Base-by-base conservation (phyloP, 345 rosid species). In the Lepidium africanum region DNA sequence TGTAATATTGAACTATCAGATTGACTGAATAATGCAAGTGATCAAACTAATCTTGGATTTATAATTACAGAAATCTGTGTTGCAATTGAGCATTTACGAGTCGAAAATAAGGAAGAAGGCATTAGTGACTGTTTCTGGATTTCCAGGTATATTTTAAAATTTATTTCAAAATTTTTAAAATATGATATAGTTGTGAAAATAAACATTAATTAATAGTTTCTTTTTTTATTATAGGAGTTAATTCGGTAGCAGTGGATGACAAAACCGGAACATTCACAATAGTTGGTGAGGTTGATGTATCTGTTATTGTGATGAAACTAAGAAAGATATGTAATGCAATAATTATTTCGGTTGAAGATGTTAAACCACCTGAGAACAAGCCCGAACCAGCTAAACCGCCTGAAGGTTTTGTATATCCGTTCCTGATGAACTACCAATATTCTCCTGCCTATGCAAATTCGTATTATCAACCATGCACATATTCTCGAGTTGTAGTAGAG, bases 191-290 rank as follows among this genome's bases (percentile, higher is more conserved):
- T 36, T 37, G 36, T 4, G 35, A 6, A 27, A 42, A 41, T 30
- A 16, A 43, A 67, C 21, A 60, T 36, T 15, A 25, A 25, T 25
- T 25, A 0, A 25, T 25, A 3, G 27, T 25, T 3, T 50, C 12
- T 49, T 0, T 9, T 23, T 4, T n/a, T 47, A 12, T 2, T 17
- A 14, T 53, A 74, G 78, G 91, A 52, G 83, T 88, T 36, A 77
- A 69, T 6, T 83, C 90, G 2, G 46, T 88, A 16, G 10, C 80
- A 43, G 13, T 83, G 65, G 91, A 88, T 55, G 69, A 74, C 76
- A 84, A 86, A 79, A 82, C 84, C 13, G 77, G 78, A 65, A 84
- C 84, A 60, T 12, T 86, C 77, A 88, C 91, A 2, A 73, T 84
- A 35, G 66, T 67, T 3, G 91, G 96, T 43, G 79, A 78, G 25